Percentiles rank a stretch among this genome's conserved stretches.
Evolutionary conservation across 495 filamentous ascomycete genomes (phyloP).

Genomic region (Xylaria telfairii): DNA sequence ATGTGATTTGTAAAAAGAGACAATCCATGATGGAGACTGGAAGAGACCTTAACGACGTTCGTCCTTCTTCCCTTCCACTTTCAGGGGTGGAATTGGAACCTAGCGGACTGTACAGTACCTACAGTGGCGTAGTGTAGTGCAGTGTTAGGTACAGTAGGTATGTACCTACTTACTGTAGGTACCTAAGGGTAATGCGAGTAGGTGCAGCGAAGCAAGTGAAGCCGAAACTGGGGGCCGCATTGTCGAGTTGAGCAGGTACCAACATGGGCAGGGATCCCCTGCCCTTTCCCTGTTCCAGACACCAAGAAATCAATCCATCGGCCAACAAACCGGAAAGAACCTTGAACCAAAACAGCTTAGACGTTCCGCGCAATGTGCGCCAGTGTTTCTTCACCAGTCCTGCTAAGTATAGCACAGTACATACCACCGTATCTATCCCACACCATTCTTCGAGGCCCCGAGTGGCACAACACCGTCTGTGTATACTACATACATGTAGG

Average conservation of each 20-base stretch:
- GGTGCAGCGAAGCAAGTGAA: slow-evolving; percentile 11
- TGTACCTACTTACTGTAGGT: no score
- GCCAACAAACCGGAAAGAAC: neutral
- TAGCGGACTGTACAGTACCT: no score
- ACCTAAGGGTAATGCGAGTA: no score
- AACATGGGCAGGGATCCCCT: neutral
- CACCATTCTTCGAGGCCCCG: neutral
- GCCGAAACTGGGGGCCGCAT: slow-evolving; percentile 16
- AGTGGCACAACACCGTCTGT: neutral
- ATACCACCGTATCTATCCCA: no score
- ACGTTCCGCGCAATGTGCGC: neutral
- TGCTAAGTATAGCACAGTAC: no score
- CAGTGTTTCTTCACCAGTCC: neutral
- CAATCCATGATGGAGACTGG: no score
- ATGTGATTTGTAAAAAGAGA: no score
- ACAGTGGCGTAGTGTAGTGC: no score
- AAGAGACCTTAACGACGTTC: neutral
- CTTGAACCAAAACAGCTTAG: slow-evolving; percentile 8
- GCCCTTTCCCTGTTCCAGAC: slow-evolving; percentile 1
- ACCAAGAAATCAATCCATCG: neutral
- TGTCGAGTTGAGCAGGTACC: neutral
- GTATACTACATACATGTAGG: no score
- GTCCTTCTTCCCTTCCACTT: no score
- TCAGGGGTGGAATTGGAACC: no score
- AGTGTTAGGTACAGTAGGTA: no score